Evolutionary conservation across 169 alveolate species (phyloP), one percentile per base, ranked within the genome.

Genomic region (Plasmodium fragile): DNA sequence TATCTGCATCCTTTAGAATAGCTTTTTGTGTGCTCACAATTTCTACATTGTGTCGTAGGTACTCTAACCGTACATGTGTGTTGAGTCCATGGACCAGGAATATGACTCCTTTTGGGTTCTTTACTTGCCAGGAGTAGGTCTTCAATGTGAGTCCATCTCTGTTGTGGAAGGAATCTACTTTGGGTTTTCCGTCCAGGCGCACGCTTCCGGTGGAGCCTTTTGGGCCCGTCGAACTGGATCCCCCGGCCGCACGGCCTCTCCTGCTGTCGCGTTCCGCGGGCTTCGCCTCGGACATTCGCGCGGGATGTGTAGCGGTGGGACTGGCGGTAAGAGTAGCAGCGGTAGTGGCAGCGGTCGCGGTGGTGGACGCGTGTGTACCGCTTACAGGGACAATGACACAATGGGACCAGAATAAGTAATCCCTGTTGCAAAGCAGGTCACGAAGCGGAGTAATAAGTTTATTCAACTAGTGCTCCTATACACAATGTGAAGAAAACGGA

Each of bases 81-180:
- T 92, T 78, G 5, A 92, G 59, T n/a, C 97, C 97, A 82, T 95
- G 97, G 6, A 92, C 95, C 84, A 94, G 55, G 22, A 95, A 83
- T 45, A 95, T 34, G 34, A 75, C 39, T 8, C 96, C 97, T 81
- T 82, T 71, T 4, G 97, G 96, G 43, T 94, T 70, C 32, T 85
- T 80, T 7, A 95, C 92, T 34, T 25, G 82, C 78, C 95, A 69
- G 30, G 95, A 79, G 75, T 95, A 95, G 5, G 97, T 95, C 65
- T 95, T 92, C 25, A 95, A 69, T 28, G 75, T 49, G 83, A 95
- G 53, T 1, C 93, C 93, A 81, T 94, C 95, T 75, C 81, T 82
- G 92, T 95, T 95, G 32, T 81, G 85, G 83, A 95, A 95, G 6
- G 93, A 85, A 94, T 96, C 94, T 83, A 92, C 70, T 53, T 85